A percentile compares a stretch with the other conserved stretches of the same genome.
phyloP scores from a whole-genome alignment of 2,329 filamentous ascomycete species.

The Sporothrix pallida region DNA sequence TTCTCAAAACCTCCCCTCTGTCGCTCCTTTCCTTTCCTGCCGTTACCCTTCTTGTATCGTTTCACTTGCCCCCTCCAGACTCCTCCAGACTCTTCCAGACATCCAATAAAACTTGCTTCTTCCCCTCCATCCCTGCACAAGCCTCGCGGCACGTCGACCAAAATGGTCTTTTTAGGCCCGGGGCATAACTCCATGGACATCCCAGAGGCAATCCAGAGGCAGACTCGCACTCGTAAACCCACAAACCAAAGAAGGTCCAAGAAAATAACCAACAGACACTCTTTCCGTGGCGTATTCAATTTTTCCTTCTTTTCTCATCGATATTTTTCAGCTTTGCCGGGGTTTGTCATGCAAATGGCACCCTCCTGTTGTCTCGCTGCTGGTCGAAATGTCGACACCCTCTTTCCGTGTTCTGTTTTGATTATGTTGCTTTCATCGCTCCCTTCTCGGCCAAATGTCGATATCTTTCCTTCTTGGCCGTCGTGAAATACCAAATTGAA shows the following conservation, averaged over 20 bases:
- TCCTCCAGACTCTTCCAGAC: neutral
- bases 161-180: conserved; percentile 11
- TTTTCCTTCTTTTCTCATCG: neutral
- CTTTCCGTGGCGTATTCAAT: neutral
- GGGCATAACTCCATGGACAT: neutral
- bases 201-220: too few species aligned
- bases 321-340: too few species aligned
- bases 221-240: too few species aligned
- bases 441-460: neutral
- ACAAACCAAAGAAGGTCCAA: too few species aligned
- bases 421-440: neutral
- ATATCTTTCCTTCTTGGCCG: neutral
- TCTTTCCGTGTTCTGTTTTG: neutral
- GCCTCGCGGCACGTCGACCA: conserved; percentile 13
- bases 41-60: neutral
- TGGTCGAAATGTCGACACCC: neutral
- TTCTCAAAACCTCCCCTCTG: neutral
- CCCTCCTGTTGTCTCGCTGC: neutral
- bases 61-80: neutral
- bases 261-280: neutral
- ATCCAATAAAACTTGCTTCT: conserved; percentile 17
- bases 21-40: neutral
- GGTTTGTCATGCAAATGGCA: neutral
- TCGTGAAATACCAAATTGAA: too few species aligned
- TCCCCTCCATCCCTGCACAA: conserved; percentile 21